Evolutionary conservation across 1,284 basidiomycete genomes (phyloP).

Genomic region (Polyporus tsugae): DNA sequence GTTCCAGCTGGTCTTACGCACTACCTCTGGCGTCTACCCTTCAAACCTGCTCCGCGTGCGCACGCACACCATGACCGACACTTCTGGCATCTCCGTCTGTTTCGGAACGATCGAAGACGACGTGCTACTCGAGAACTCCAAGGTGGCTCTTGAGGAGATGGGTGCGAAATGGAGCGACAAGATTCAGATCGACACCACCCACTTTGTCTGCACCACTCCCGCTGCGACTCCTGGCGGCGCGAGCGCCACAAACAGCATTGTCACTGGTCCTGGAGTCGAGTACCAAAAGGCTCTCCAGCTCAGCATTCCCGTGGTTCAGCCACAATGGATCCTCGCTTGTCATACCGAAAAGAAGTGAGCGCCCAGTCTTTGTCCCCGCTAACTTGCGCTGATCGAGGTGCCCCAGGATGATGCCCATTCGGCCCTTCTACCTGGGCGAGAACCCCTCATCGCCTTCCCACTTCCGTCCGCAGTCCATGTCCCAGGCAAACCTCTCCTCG

Average conservation of each 20-base stretch:
- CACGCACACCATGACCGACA: slow-evolving; percentile 94
- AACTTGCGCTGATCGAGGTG: slow-evolving; percentile 11
- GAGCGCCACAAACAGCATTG: slow-evolving; percentile 56
- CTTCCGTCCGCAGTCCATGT: slow-evolving; percentile 78
- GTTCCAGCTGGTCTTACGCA: slow-evolving; percentile 91
- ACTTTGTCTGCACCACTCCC: slow-evolving; percentile 94
- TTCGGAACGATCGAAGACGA: slow-evolving; percentile 88
- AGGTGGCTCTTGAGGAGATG: slow-evolving; percentile 83
- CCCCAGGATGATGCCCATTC: slow-evolving; percentile 85
- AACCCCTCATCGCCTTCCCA: slow-evolving; percentile 58
- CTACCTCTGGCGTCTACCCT: slow-evolving; percentile 88
- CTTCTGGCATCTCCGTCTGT: slow-evolving; percentile 91
- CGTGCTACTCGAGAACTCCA: slow-evolving; percentile 79
- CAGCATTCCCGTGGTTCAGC: slow-evolving; percentile 91
- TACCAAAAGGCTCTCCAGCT: slow-evolving; percentile 92
- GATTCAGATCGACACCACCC: slow-evolving; percentile 96
- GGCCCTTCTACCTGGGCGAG: slow-evolving; percentile 81
- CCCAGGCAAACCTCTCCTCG: slow-evolving; percentile 62
- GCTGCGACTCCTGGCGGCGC: slow-evolving; percentile 71
- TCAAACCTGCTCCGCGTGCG: slow-evolving; percentile 84
- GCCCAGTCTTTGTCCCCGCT: not conserved
- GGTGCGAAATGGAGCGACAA: slow-evolving; percentile 88
- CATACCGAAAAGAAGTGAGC: slow-evolving; percentile 81
- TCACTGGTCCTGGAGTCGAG: slow-evolving; percentile 76
- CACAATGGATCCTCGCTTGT: slow-evolving; percentile 90